Evolutionary conservation across 2,329 filamentous ascomycete species (phyloP), one percentile per base, ranked within the genome.

Genomic region (Ceratocystiopsis sp.): DNA sequence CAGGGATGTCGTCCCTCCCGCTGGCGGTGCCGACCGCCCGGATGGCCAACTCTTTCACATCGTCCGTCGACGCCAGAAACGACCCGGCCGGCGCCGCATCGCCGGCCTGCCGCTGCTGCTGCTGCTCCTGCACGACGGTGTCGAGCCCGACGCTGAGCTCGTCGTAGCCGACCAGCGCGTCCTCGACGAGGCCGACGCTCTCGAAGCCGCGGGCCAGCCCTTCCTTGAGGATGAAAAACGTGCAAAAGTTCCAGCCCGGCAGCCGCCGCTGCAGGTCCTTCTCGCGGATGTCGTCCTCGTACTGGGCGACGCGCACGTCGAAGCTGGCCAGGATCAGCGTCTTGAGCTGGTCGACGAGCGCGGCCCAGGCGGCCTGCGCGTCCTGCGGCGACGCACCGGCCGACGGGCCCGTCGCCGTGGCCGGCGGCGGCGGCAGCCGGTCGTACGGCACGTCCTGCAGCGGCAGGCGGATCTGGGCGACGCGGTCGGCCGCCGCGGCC

Each of bases 181-280:
- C 91, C 55, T 98, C 91, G 10, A 95, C 84, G 11, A 98, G 67
- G 1, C 93, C 93, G 3, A 96, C 87, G 56, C 84, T 96, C 59
- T 98, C 93, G 51, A 98, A 94, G 0, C 89, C 93, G 51, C 84
- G 74, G 1, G 91, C 89, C 34, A 98, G 65, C 0, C 91, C 91
- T 59, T 98, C 91, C 55, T 98, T 98, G 10, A 98, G 69, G 15
- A 98, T 87, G 58, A 98, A 98, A 58, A 98, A 98, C 0, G 91
- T 98, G 61, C 91, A 96, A 57, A 98, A 98, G 56, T 98, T 98
- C 91, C 91, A 98, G 0, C 91, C 91, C 0, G 91, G 91, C 16
- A 98, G 63, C 33, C 69, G 78, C 39, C 89, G 73, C 58, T 96
- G 87, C 0, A 80, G 74, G 52, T 96, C 89, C 55, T 87, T 91